phyloP scores from a whole-genome alignment of 768 basidiomycete species.

The Hygrophoropsis aurantiaca region DNA sequence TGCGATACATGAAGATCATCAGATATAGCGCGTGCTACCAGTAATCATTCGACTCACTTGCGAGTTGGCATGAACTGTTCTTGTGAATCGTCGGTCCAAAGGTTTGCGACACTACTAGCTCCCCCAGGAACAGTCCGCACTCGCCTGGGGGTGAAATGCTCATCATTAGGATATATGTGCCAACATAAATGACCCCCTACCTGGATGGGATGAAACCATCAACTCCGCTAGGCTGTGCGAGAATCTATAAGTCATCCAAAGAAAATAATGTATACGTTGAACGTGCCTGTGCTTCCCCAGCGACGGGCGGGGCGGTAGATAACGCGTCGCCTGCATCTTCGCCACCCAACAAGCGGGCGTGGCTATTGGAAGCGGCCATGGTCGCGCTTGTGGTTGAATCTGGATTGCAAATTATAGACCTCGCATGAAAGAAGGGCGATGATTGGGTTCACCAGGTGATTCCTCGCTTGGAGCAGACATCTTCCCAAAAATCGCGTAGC shows the following conservation, averaged over 20 bases:
- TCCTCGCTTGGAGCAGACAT: constrained; percentile 26
- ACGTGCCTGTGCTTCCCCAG: background rate
- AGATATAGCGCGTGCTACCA: background rate
- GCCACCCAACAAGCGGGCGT: constrained; percentile 17
- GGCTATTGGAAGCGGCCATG: constrained; percentile 1
- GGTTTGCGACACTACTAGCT: constrained; percentile 20
- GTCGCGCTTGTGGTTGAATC: constrained; percentile 9
- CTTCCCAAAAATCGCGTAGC: constrained; percentile 72
- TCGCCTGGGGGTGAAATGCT: constrained; percentile 21
- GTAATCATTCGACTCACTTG: constrained; percentile 38
- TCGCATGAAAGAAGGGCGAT: too few species aligned
- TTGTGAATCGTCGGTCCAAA: constrained; percentile 45
- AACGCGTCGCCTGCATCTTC: constrained; percentile 60
- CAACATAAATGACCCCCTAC: constrained; percentile 22
- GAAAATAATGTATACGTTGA: background rate
- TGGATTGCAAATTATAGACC: background rate
- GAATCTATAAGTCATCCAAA: constrained; percentile 3
- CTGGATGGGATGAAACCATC: constrained; percentile 47
- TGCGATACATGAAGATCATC: constrained; percentile 20
- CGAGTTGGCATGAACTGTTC: constrained; percentile 69
- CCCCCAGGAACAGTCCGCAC: constrained; percentile 33
- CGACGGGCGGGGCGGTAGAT: constrained; percentile 48
- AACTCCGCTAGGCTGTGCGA: background rate
- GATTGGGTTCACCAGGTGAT: constrained; percentile 19
- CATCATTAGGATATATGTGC: constrained; percentile 1